Percentiles rank a stretch among this genome's conserved stretches.
These are phyloP conservation scores for Phlebopus sp. DNA, from an alignment of 1,284 basidiomycete species.

Conservation along the genomic window DNA sequence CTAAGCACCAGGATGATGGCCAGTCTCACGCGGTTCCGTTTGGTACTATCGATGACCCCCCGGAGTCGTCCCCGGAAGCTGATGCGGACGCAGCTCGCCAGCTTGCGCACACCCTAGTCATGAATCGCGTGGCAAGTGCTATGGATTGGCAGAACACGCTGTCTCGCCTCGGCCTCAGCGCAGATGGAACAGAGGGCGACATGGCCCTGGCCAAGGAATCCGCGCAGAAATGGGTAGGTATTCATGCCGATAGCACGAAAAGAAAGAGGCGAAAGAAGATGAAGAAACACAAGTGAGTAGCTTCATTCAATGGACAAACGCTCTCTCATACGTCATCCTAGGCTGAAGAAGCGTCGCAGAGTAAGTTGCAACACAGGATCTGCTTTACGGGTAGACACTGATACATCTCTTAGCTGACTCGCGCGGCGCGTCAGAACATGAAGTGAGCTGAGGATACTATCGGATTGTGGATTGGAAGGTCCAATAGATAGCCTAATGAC, in stretches of 20 bases:
- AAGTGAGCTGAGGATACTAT: slow-evolving; percentile 22
- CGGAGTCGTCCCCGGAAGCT: slow-evolving; percentile 58
- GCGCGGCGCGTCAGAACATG: slow-evolving; percentile 22
- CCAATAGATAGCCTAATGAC: slow-evolving; percentile 13
- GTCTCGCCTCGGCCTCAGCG: slow-evolving; percentile 55
- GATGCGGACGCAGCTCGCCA: slow-evolving; percentile 76
- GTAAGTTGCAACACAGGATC: slow-evolving; percentile 22
- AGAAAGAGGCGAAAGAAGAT: slow-evolving; percentile 85
- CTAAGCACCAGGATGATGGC: slow-evolving; percentile 9
- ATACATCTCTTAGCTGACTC: slow-evolving; percentile 27
- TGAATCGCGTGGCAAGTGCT: slow-evolving; percentile 57
- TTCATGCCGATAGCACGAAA: slow-evolving; percentile 74
- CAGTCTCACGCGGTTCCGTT: slow-evolving; percentile 10
- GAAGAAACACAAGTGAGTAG: slow-evolving; percentile 84
- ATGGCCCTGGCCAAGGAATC: slow-evolving; percentile 48
- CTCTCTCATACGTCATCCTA: slow-evolving; percentile 16
- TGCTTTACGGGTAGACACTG: slow-evolving; percentile 4
- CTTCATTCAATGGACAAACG: background rate
- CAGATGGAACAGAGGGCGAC: slow-evolving; percentile 44
- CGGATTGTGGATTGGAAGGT: background rate
- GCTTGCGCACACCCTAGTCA: slow-evolving; percentile 63
- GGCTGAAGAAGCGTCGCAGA: slow-evolving; percentile 46
- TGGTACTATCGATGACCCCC: slow-evolving; percentile 41
- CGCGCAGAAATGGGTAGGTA: slow-evolving; percentile 56
- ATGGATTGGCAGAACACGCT: slow-evolving; percentile 64